phyloP scores from a whole-genome alignment of 2,329 filamentous ascomycete species.

The Endothia cerciana region DNA sequence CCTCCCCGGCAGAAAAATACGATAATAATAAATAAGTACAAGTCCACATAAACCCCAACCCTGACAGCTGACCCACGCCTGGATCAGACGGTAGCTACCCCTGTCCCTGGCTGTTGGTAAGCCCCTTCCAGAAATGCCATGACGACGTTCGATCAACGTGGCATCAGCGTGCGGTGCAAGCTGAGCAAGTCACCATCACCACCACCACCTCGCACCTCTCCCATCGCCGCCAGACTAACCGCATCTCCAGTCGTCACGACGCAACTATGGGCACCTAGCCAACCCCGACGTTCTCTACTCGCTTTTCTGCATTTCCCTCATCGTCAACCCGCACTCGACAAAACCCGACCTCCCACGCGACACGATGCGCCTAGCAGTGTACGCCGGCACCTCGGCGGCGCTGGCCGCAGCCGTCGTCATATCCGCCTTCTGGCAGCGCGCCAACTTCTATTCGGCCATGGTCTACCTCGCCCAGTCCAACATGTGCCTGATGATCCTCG shows the following conservation, averaged over 20 bases:
- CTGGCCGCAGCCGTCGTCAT: constrained; percentile 83
- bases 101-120: constrained; percentile 1
- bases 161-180: constrained; percentile 28
- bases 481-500: constrained; percentile 90
- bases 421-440: constrained; percentile 90
- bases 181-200: constrained; percentile 9
- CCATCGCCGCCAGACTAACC: constrained; percentile 8
- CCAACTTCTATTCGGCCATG: constrained; percentile 98
- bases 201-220: constrained; percentile 23
- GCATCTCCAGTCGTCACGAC: constrained; percentile 13
- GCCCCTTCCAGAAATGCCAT: constrained; percentile 12
- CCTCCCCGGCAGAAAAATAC: too few relatives aligned
- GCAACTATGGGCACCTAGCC: constrained; percentile 29
- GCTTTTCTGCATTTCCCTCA: constrained; percentile 11
- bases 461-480: constrained; percentile 97
- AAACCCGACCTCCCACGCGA: constrained; percentile 1
- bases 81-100: neutral
- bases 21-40: too few relatives aligned
- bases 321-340: constrained; percentile 10
- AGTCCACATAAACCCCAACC: neutral
- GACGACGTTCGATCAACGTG: constrained; percentile 31
- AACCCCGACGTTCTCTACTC: constrained; percentile 12
- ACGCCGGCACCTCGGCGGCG: constrained; percentile 73
- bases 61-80: neutral
- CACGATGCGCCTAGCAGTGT: constrained; percentile 64